Percentiles rank a stretch among this genome's conserved stretches.
Conservation (phyloP, 2,329 filamentous ascomycete species). For the Cladosporium halotolerans region DNA sequence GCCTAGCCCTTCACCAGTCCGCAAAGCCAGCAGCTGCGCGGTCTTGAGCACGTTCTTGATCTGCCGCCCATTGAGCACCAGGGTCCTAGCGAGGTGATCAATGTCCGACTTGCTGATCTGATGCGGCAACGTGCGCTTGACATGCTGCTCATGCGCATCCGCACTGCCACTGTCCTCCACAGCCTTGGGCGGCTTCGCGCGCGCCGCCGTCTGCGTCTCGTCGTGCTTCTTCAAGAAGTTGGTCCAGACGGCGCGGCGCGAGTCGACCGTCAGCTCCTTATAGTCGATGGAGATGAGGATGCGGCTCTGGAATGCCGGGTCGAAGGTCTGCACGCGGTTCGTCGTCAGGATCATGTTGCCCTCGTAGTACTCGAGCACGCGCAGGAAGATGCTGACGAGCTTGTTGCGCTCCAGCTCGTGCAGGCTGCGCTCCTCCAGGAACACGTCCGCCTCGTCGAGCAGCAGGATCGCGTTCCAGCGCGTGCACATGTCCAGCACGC, state of each 20-base stretch:
- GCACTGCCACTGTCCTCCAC: neutral
- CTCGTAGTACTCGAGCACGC: constrained; percentile 30
- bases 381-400: constrained; percentile 39
- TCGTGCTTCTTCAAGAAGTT: constrained; percentile 37
- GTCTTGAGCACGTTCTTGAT: constrained; percentile 41
- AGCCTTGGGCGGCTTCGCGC: constrained; percentile 14
- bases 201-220: constrained; percentile 18
- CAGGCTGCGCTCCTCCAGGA: constrained; percentile 34
- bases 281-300: constrained; percentile 42
- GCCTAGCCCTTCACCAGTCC: constrained; percentile 20
- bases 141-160: constrained; percentile 14
- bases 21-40: constrained; percentile 30
- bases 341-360: constrained; percentile 42
- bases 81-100: constrained; percentile 21
- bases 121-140: constrained; percentile 22
- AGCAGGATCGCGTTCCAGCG: constrained; percentile 49
- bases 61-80: constrained; percentile 36
- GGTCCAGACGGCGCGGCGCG: constrained; percentile 38
- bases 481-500: constrained; percentile 43
- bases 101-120: constrained; percentile 28
- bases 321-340: constrained; percentile 41
- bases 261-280: constrained; percentile 32
- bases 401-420: constrained; percentile 41
- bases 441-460: constrained; percentile 46
- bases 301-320: constrained; percentile 41